Percentiles rank a stretch among this genome's conserved stretches.
phyloP scores from a whole-genome alignment of 345 rosid genomes.

The Euphorbia tirucalli region DNA sequence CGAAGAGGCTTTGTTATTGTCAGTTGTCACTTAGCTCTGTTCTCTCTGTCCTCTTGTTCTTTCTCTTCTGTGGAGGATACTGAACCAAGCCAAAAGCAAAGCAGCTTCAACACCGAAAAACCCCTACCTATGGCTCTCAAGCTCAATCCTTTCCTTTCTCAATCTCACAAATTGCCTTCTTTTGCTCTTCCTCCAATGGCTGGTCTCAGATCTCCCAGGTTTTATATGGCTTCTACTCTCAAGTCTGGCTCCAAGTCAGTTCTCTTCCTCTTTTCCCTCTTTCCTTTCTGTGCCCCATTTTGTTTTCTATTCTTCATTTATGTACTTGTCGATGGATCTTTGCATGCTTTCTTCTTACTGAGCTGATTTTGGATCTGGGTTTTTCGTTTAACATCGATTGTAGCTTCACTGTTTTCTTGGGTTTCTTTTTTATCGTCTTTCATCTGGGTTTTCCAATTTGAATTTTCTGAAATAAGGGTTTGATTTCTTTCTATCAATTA shows the following conservation, averaged over 20 bases:
- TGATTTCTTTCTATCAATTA: background rate
- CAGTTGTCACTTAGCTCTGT: background rate
- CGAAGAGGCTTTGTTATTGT: background rate
- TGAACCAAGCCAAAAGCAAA: background rate
- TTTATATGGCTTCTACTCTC: conserved; percentile 69
- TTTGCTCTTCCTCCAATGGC: conserved; percentile 60
- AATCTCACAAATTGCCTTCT: conserved; percentile 50
- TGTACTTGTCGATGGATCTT: background rate
- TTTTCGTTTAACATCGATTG: conserved; percentile 3
- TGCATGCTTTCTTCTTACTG: background rate
- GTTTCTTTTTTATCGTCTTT: background rate
- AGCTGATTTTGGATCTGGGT: conserved; percentile 25
- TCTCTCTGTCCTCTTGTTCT: background rate
- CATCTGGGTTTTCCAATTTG: background rate
- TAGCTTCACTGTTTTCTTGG: background rate
- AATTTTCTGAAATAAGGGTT: background rate
- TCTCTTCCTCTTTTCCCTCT: background rate
- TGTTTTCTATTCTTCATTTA: background rate
- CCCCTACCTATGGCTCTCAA: conserved; percentile 54
- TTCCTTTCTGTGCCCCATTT: background rate
- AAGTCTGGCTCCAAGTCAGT: conserved; percentile 59
- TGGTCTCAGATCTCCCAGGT: conserved; percentile 72
- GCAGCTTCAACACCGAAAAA: background rate
- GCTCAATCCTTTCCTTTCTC: conserved; percentile 53
- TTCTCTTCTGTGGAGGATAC: conserved; percentile 17